These are phyloP conservation scores for Tranzscheliella williamsii DNA, from an alignment of 1,284 basidiomycete species.

Conservation along the genomic window DNA sequence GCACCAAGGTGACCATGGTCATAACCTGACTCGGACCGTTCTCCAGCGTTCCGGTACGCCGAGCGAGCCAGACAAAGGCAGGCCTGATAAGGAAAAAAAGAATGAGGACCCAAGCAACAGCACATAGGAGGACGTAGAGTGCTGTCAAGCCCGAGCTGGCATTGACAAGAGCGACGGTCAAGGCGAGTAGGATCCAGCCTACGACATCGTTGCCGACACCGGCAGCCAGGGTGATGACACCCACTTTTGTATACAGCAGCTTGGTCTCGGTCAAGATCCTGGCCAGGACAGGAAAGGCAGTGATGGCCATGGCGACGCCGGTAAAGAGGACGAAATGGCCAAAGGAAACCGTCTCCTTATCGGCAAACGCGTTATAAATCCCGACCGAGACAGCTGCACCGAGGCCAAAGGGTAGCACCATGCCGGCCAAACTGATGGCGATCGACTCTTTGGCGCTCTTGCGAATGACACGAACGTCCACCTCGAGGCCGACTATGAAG, in stretches of 20 bases:
- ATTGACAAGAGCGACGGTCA: conserved; percentile 88
- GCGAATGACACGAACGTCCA: conserved; percentile 77
- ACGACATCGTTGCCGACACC: conserved; percentile 84
- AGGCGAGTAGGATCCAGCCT: conserved; percentile 71
- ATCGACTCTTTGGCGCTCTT: conserved; percentile 46
- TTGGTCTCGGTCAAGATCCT: conserved; percentile 66
- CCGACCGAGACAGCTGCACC: conserved; percentile 80
- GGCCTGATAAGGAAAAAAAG: conserved; percentile 74
- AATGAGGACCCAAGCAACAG: conserved; percentile 79
- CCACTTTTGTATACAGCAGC: conserved; percentile 88
- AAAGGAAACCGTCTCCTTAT: conserved; percentile 67
- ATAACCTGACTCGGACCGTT: conserved; percentile 73
- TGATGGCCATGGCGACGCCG: conserved; percentile 88
- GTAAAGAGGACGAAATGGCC: conserved; percentile 92
- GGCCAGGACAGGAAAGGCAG: conserved; percentile 81
- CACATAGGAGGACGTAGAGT: conserved; percentile 78
- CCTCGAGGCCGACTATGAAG: conserved; percentile 88
- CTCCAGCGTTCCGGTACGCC: conserved; percentile 77
- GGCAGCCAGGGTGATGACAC: conserved; percentile 87
- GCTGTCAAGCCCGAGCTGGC: conserved; percentile 73
- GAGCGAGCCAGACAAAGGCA: conserved; percentile 72
- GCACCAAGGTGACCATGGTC: conserved; percentile 75
- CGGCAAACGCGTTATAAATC: conserved; percentile 79
- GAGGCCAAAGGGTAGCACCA: conserved; percentile 78
- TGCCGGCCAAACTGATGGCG: conserved; percentile 68